These are phyloP conservation scores for Nicotiana undulata DNA, from an alignment of 257 asterid genomes.

Conservation along the genomic window DNA sequence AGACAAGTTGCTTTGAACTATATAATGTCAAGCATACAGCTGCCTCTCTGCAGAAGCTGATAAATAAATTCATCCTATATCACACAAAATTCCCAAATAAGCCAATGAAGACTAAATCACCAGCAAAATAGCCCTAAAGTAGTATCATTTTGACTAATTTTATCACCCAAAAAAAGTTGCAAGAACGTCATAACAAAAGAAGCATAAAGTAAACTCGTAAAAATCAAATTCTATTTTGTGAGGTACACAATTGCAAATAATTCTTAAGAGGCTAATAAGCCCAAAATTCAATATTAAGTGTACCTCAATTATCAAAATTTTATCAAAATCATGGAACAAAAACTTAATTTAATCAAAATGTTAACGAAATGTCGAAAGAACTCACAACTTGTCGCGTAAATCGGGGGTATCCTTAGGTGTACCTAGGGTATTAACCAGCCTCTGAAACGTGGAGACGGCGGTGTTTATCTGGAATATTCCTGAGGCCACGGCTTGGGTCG, in stretches of 20 bases:
- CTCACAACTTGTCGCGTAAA: slow-evolving; percentile 44
- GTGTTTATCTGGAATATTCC: slow-evolving; percentile 43
- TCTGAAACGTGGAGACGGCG: slow-evolving; percentile 34
- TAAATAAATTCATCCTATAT: neutral
- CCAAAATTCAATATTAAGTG: neutral
- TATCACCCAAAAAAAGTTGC: neutral
- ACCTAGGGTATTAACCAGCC: slow-evolving; percentile 37
- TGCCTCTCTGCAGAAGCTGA: neutral
- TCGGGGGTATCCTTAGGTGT: slow-evolving; percentile 38
- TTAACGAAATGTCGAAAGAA: neutral
- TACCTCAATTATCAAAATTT: neutral
- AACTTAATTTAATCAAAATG: neutral
- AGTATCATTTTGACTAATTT: neutral
- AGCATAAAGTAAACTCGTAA: neutral
- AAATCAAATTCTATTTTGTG: neutral
- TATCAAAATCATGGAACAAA: neutral
- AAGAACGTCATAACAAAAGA: neutral
- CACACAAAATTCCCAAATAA: neutral
- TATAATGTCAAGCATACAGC: neutral
- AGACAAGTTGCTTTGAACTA: neutral
- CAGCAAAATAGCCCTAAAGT: neutral
- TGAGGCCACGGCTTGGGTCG: slow-evolving; percentile 35
- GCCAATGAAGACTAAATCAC: neutral
- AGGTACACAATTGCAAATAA: neutral
- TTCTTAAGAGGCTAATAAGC: neutral